phyloP scores from a whole-genome alignment of 2,329 filamentous ascomycete genomes.

The Diaporthe ilicicola region DNA sequence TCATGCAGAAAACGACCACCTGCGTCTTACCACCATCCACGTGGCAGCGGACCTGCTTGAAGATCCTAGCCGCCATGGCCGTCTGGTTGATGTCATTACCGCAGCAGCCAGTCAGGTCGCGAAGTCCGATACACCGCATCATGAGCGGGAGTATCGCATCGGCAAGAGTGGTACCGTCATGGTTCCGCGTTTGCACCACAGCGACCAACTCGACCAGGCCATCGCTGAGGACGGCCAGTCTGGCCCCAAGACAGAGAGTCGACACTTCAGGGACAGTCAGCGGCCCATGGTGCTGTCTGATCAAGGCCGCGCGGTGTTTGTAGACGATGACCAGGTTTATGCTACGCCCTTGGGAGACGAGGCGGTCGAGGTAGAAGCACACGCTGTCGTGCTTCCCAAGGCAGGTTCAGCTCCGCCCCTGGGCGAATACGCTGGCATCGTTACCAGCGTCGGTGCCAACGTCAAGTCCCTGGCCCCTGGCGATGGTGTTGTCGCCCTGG shows the following conservation, averaged over 20 bases:
- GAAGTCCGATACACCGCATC: neutral
- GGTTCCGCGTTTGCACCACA: slow-evolving; percentile 34
- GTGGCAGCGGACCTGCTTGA: slow-evolving; percentile 7
- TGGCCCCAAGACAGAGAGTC: neutral
- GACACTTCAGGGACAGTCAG: neutral
- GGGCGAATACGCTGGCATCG: neutral
- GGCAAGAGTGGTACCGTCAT: slow-evolving; percentile 22
- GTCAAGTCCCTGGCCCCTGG: neutral
- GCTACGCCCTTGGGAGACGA: neutral
- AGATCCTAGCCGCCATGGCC: neutral
- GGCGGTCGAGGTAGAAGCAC: neutral
- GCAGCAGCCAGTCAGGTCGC: neutral
- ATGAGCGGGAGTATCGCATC: slow-evolving; percentile 20
- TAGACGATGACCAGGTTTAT: neutral
- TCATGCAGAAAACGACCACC: slow-evolving; percentile 35
- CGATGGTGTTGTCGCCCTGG: neutral
- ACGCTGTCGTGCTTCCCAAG: neutral
- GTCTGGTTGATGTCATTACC: neutral
- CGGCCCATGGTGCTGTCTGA: neutral
- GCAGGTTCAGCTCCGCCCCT: neutral
- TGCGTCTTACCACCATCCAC: slow-evolving; percentile 34
- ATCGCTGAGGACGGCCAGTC: neutral
- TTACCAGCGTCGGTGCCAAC: neutral
- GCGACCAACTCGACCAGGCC: slow-evolving; percentile 31
- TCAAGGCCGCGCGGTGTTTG: neutral